phyloP scores from a whole-genome alignment of 495 filamentous ascomycete species.

The Podospora pseudopauciseta region DNA sequence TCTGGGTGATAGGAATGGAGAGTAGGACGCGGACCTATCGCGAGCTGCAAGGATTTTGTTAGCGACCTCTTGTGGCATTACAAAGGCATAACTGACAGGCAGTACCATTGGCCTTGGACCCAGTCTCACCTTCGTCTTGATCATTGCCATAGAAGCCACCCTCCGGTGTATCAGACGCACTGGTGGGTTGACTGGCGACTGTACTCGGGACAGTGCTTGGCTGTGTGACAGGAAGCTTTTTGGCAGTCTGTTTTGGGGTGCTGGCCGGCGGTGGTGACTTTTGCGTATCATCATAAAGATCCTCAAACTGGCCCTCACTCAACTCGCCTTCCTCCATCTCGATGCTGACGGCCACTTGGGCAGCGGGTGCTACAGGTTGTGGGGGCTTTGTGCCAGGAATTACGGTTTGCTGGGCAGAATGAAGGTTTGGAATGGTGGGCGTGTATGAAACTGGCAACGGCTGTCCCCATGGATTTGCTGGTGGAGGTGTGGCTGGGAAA shows the following conservation, averaged over 20 bases:
- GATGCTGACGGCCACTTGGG: slow-evolving; percentile 17
- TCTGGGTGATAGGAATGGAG: slow-evolving; percentile 46
- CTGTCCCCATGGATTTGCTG: neutral
- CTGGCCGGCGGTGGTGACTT: slow-evolving; percentile 11
- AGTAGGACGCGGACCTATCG: slow-evolving; percentile 51
- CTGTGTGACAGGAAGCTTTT: neutral
- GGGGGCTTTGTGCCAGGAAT: neutral
- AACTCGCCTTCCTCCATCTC: slow-evolving; percentile 70
- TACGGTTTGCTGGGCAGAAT: neutral
- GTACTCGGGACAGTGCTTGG: slow-evolving; percentile 8
- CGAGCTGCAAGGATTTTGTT: slow-evolving; percentile 25
- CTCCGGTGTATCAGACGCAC: slow-evolving; percentile 29
- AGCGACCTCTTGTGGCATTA: neutral
- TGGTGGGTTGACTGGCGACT: slow-evolving; percentile 19
- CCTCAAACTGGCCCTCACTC: slow-evolving; percentile 60
- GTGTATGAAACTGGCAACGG: neutral
- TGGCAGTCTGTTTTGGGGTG: neutral
- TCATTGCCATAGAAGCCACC: slow-evolving; percentile 31
- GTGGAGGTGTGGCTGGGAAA: neutral
- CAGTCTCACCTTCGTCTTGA: slow-evolving; percentile 26
- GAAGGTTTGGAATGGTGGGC: slow-evolving; percentile 1
- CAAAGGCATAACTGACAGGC: neutral
- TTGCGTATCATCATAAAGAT: slow-evolving; percentile 40
- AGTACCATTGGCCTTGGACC: slow-evolving; percentile 8
- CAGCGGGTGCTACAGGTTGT: slow-evolving; percentile 9